Evolutionary conservation across 148 eudicot species (phyloP), one percentile per base, ranked within the genome.

Genomic region (Rhododendron molle): DNA sequence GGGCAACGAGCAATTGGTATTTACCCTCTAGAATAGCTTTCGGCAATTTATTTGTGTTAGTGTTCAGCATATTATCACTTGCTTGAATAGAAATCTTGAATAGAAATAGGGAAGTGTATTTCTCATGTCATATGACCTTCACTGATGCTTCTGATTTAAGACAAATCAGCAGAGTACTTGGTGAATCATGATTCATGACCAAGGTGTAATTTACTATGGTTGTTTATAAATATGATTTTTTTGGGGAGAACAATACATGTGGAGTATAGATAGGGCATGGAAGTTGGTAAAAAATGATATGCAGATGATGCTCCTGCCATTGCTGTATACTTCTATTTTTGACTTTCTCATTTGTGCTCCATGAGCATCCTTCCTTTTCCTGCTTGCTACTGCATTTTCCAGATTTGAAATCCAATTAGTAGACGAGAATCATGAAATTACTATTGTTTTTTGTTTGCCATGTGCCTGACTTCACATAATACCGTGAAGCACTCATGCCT

Each of bases 1-100:
- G 99, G 99, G 69, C 93, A 96, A 87, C 91, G 91, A 82, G 95
- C 96, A 81, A 90, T 91, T 54, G 99, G 99, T 96, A 94, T 50
- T 16, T 86, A 20, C 81, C 78, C 67, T 67, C 60, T 44, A 26
- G 30, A 52, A 62, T 7, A 44, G 36, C 83, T 56, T 83, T 50
- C 18, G 21, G 18, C 36, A 78, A 78, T 76, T 65, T 62, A 44
- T n/a, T 62, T 30, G 12, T 14, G 47, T 43, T 43, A 82, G 38
- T 15, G 76, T 81, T 34, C 21, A 81, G 84, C 76, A 65, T 65
- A 81, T 60, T 58, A 12, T 26, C 38, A 46, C 20, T 16, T 83
- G 40, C 12, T 46, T 83, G 40, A 49, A 69, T 83, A n/a, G n/a
- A n/a, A n/a, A n/a, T n/a, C n/a, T n/a, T n/a, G n/a, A n/a, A n/a